Percentiles rank a stretch among this genome's conserved stretches.
These are phyloP conservation scores for Ophiocordyceps robertsii DNA, from an alignment of 2,329 filamentous ascomycete species.

Conservation along the genomic window DNA sequence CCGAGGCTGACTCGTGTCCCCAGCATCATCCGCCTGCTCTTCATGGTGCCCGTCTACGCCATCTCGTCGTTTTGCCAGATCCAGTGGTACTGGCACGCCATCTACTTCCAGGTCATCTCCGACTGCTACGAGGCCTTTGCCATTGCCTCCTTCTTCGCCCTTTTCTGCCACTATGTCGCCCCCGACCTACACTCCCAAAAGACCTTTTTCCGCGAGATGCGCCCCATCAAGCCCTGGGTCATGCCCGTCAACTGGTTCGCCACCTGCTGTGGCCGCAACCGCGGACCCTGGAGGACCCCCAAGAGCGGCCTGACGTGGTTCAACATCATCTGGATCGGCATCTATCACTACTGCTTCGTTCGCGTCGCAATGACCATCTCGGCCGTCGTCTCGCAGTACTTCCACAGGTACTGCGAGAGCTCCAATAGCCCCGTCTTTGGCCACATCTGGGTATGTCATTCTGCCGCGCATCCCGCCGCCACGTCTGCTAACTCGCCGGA, in stretches of 20 bases:
- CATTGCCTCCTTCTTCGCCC: slow-evolving; percentile 73
- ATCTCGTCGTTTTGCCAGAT: slow-evolving; percentile 61
- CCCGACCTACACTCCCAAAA: slow-evolving; percentile 71
- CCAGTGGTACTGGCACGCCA: slow-evolving; percentile 59
- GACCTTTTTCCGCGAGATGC: slow-evolving; percentile 59
- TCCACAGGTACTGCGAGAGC: slow-evolving; percentile 61
- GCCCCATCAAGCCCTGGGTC: slow-evolving; percentile 58
- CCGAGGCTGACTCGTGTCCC: not conserved
- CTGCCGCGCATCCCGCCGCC: not conserved
- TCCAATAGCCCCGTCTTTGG: slow-evolving; percentile 66
- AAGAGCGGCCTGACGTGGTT: slow-evolving; percentile 79
- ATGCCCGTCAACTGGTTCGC: slow-evolving; percentile 59
- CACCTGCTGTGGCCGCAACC: slow-evolving; percentile 55
- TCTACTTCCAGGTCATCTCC: slow-evolving; percentile 70
- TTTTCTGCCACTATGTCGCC: slow-evolving; percentile 70
- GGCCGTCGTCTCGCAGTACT: slow-evolving; percentile 58
- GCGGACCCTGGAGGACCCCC: slow-evolving; percentile 60
- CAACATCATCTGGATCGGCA: slow-evolving; percentile 69
- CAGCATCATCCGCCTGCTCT: slow-evolving; percentile 75
- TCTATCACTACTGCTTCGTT: slow-evolving; percentile 80
- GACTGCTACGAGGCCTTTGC: slow-evolving; percentile 86
- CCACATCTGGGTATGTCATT: slow-evolving; percentile 61
- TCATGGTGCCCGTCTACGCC: slow-evolving; percentile 77
- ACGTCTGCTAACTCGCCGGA: not conserved
- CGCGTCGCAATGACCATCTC: slow-evolving; percentile 68